Percentiles rank a stretch among this genome's conserved stretches.
phyloP scores from a whole-genome alignment of 2,329 filamentous ascomycete species.

The Magnaporthiopsis incrustans region DNA sequence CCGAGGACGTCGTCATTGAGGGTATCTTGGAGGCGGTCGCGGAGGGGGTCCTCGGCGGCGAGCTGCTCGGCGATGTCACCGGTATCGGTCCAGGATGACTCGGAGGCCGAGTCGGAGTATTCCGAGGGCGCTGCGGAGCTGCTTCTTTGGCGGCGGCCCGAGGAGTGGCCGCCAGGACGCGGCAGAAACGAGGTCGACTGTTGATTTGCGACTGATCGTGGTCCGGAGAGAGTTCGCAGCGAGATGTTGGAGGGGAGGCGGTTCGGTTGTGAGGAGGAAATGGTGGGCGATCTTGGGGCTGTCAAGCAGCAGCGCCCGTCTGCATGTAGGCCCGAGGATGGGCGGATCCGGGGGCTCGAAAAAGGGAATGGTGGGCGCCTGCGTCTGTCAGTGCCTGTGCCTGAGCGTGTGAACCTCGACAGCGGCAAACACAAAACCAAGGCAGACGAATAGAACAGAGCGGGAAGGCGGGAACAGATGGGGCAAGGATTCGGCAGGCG shows the following conservation, averaged over 20 bases:
- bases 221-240: conserved; percentile 60
- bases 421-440: background rate
- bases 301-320: conserved; percentile 66
- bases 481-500: background rate
- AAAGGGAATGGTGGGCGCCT: background rate
- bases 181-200: conserved; percentile 39
- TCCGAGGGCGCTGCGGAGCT: conserved; percentile 35
- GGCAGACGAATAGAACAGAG: background rate
- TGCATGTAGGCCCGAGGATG: conserved; percentile 23
- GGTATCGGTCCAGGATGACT: conserved; percentile 79
- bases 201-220: conserved; percentile 25
- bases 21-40: conserved; percentile 55
- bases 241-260: conserved; percentile 80
- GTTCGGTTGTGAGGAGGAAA: conserved; percentile 64
- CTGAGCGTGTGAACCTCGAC: background rate
- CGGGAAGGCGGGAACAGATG: background rate
- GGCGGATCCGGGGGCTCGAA: background rate
- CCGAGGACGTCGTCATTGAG: conserved; percentile 53
- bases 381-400: too few species aligned
- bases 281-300: conserved; percentile 73
- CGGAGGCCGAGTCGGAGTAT: conserved; percentile 32
- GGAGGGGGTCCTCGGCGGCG: conserved; percentile 72
- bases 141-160: conserved; percentile 30
- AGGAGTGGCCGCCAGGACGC: conserved; percentile 30
- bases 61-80: conserved; percentile 92